Evolutionary conservation across 345 rosid genomes (phyloP), one percentile per base, ranked within the genome.

Genomic region (Limnanthes douglasii): DNA sequence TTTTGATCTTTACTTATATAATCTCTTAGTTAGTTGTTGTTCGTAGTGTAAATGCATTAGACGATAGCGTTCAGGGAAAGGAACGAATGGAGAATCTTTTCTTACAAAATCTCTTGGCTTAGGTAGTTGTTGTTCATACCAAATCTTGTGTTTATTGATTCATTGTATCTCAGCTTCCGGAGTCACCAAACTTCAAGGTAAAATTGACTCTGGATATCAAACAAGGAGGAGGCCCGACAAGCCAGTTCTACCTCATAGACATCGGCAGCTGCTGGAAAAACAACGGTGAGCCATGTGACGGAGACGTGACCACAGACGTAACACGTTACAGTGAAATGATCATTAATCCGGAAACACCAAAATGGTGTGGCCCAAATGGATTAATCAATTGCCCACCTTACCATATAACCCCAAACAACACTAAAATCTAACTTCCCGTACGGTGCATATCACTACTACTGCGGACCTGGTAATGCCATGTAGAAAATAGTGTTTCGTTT

Each of bases 201-300:
- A 60, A 22, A 31, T 4, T 73, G 36, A 60, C 53, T 21, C 34
- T 73, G 35, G 68, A 66, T 34, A 20, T 73, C 17, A 73, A 48
- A 40, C 31, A 33, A 60, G 77, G 82, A n/a, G 82, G 82, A 25
- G 82, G 82, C 15, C 61, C 55, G 10, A 46, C 41, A 39, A 57
- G 74, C 56, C 82, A 73, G 45, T 73, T 73, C 43, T 73, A 73
- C 60, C 60, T 69, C 3, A 31, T 69, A 34, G 82, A 73, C 33
- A 73, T 73, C 0, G 82, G 82, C 19, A 61, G 82, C 47, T 73
- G 82, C 47, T 73, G 82, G 77, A 73, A 73, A 52, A 73, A 73
- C 37, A 46, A 66, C 8, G 77, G 82, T 1, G 9, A 38, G n/a
- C 62, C 67, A 0, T 69, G 82, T 13, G 32, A 73, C 12, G 82